Evolutionary conservation across 208 protist genomes (phyloP).

Genomic region (Leishmania tarentolae): DNA sequence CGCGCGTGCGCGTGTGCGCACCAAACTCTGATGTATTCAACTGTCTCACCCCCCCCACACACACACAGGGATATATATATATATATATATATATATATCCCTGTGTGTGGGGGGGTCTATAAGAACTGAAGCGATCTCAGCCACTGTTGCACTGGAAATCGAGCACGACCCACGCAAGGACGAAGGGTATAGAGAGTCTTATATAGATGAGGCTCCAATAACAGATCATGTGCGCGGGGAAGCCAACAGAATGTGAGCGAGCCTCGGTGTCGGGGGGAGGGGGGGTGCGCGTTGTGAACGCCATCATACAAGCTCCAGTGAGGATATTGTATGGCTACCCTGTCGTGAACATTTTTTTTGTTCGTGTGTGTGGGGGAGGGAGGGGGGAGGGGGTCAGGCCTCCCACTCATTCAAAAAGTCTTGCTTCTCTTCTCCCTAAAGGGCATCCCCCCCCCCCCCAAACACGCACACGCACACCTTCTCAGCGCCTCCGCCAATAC

Average conservation of each 20-base stretch:
- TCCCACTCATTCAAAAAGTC: neutral
- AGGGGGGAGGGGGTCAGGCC: neutral
- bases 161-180: too few relatives aligned
- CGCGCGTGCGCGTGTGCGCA: neutral
- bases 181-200: too few relatives aligned
- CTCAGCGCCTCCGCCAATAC: neutral
- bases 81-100: neutral
- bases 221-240: neutral
- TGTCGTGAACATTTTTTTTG: neutral
- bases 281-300: neutral
- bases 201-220: neutral
- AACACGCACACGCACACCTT: neutral
- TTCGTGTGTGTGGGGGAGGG: neutral
- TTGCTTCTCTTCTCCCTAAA: neutral
- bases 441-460: too few relatives aligned
- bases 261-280: neutral
- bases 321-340: neutral
- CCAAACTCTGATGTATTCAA: conserved; percentile 1
- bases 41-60: neutral
- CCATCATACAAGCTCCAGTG: neutral
- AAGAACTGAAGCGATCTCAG: neutral
- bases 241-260: too few relatives aligned
- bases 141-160: neutral
- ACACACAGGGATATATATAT: neutral
- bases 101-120: neutral